Conservation (phyloP, 2,329 filamentous ascomycete genomes). For the Aspergillus fijiensis region DNA sequence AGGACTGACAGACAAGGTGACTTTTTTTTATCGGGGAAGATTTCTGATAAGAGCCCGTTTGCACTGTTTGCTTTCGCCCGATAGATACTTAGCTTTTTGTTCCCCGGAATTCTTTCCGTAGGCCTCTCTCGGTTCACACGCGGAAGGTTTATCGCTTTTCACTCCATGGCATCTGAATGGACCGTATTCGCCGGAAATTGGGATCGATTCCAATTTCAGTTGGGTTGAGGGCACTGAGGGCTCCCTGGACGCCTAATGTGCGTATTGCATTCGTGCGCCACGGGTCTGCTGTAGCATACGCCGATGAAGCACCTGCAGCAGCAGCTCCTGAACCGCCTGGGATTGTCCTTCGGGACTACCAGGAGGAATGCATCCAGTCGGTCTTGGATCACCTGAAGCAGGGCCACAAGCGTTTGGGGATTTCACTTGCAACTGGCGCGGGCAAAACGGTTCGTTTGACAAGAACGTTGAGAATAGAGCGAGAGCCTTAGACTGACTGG, state of each 20-base stretch:
- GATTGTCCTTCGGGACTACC: constrained; percentile 74
- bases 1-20: neutral
- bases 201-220: constrained; percentile 21
- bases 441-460: constrained; percentile 71
- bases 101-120: neutral
- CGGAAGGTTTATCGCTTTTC: neutral
- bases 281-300: constrained; percentile 23
- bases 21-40: constrained; percentile 6
- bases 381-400: constrained; percentile 67
- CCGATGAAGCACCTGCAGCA: neutral
- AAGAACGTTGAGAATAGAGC: neutral
- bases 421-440: constrained; percentile 83
- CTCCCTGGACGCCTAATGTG: constrained; percentile 22
- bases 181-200: constrained; percentile 28
- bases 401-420: constrained; percentile 75
- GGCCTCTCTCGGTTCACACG: neutral
- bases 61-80: constrained; percentile 35
- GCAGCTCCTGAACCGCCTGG: constrained; percentile 23
- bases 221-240: constrained; percentile 12
- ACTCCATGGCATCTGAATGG: constrained; percentile 29
- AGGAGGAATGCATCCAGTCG: constrained; percentile 86
- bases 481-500: neutral
- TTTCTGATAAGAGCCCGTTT: constrained; percentile 36
- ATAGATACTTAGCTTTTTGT: neutral
- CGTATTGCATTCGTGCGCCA: constrained; percentile 22